These are phyloP conservation scores for Galerina marginata DNA, from an alignment of 768 basidiomycete species.

Conservation along the genomic window DNA sequence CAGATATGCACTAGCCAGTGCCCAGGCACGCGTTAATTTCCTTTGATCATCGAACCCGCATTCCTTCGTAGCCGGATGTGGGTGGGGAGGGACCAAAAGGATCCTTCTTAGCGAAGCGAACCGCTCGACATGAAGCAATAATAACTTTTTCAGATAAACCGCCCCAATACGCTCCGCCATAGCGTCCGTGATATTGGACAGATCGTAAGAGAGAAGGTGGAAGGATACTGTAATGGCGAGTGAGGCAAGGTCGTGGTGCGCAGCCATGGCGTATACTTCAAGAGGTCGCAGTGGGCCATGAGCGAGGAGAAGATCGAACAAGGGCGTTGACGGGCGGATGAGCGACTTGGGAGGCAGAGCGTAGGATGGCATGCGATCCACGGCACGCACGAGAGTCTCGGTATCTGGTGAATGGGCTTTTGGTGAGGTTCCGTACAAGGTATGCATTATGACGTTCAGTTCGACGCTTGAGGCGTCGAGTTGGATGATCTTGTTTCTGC, in stretches of 20 bases:
- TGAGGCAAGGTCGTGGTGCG: conserved; percentile 35
- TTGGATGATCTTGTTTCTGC: conserved; percentile 41
- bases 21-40: conserved; percentile 34
- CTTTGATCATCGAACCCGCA: conserved; percentile 33
- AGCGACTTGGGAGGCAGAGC: conserved; percentile 26
- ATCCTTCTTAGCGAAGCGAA: conserved; percentile 38
- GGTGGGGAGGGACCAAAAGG: conserved; percentile 27
- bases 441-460: conserved; percentile 62
- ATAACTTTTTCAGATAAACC: conserved; percentile 45
- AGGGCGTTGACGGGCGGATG: conserved; percentile 32
- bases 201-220: conserved; percentile 42
- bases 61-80: conserved; percentile 26
- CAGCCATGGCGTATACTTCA: conserved; percentile 48
- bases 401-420: conserved; percentile 57
- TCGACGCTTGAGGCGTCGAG: conserved; percentile 49
- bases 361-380: conserved; percentile 40
- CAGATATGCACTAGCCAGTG: conserved; percentile 31
- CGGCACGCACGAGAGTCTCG: conserved; percentile 49
- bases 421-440: conserved; percentile 55
- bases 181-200: conserved; percentile 41
- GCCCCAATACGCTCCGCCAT: conserved; percentile 44
- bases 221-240: conserved; percentile 46
- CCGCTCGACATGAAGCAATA: conserved; percentile 43
- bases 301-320: conserved; percentile 38
- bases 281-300: conserved; percentile 41